Evolutionary conservation across 2,329 filamentous ascomycete genomes (phyloP).

Genomic region (Alternaria angustiovoidea): DNA sequence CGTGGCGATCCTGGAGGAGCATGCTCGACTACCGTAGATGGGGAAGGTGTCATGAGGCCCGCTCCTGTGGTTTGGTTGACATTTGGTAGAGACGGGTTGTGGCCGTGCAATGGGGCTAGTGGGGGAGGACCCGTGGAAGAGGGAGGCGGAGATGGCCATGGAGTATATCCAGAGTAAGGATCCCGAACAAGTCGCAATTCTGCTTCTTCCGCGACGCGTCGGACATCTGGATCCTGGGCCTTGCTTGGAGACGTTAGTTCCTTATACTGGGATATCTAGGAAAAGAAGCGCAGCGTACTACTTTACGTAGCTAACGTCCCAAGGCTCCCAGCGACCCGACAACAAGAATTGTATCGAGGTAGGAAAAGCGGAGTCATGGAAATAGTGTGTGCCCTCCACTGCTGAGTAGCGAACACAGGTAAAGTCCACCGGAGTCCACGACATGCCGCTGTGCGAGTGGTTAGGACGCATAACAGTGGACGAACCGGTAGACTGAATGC

Average conservation of each 20-base stretch:
- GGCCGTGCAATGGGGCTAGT: neutral
- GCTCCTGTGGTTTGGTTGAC: neutral
- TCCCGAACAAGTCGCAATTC: conserved; percentile 31
- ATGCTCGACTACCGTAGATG: conserved; percentile 11
- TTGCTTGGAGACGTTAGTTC: conserved; percentile 28
- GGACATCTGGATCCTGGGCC: conserved; percentile 40
- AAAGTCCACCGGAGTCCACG: conserved; percentile 39
- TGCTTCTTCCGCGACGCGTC: conserved; percentile 39
- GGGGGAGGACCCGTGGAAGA: conserved; percentile 12
- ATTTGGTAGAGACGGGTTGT: conserved; percentile 9
- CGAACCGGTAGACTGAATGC: conserved; percentile 1
- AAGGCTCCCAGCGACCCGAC: conserved; percentile 42
- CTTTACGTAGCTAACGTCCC: conserved; percentile 43
- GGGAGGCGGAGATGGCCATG: conserved; percentile 32
- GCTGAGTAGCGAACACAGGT: conserved; percentile 39
- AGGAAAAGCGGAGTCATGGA: conserved; percentile 39
- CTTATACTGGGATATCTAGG: neutral
- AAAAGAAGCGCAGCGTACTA: conserved; percentile 26
- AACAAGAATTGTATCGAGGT: conserved; percentile 42
- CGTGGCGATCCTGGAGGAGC: conserved; percentile 6
- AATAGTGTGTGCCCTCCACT: conserved; percentile 42
- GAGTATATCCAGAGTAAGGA: conserved; percentile 27
- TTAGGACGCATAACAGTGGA: neutral
- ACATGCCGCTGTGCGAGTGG: conserved; percentile 32
- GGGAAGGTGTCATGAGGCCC: conserved; percentile 14